These are phyloP conservation scores for Metschnikowia kunwiensis DNA, from an alignment of 805 yeast species.

Conservation along the genomic window DNA sequence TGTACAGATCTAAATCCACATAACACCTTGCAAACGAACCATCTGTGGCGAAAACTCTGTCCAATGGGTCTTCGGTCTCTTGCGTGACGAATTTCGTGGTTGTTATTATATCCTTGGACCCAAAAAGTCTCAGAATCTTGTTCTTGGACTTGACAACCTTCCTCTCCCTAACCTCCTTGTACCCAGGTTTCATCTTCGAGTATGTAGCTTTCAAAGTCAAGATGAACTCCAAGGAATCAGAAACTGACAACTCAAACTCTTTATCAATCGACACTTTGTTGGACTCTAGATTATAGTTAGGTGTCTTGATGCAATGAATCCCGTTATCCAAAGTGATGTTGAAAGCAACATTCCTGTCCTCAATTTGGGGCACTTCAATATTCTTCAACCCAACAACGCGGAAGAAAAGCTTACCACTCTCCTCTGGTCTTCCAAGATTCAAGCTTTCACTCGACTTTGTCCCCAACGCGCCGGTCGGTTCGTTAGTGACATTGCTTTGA, in stretches of 20 bases:
- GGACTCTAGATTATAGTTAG: constrained; percentile 41
- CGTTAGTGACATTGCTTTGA: neutral
- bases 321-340: constrained; percentile 73
- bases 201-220: constrained; percentile 71
- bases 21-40: constrained; percentile 87
- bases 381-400: constrained; percentile 46
- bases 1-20: constrained; percentile 58
- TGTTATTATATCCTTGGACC: constrained; percentile 46
- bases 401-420: constrained; percentile 56
- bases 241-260: constrained; percentile 74
- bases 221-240: constrained; percentile 55
- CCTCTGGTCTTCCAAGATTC: constrained; percentile 16
- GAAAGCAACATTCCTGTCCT: constrained; percentile 45
- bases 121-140: constrained; percentile 46
- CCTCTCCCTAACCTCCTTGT: constrained; percentile 60
- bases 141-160: constrained; percentile 45
- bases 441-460: neutral
- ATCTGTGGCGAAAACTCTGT: constrained; percentile 65
- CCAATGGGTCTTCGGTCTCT: constrained; percentile 58
- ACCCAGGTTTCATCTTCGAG: constrained; percentile 45
- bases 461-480: neutral
- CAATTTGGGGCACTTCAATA: constrained; percentile 47
- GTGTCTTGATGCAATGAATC: constrained; percentile 70
- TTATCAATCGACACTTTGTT: constrained; percentile 48
- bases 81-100: constrained; percentile 52